These are phyloP conservation scores for Epichloe baconii DNA, from an alignment of 2,329 filamentous ascomycete species.

Conservation along the genomic window DNA sequence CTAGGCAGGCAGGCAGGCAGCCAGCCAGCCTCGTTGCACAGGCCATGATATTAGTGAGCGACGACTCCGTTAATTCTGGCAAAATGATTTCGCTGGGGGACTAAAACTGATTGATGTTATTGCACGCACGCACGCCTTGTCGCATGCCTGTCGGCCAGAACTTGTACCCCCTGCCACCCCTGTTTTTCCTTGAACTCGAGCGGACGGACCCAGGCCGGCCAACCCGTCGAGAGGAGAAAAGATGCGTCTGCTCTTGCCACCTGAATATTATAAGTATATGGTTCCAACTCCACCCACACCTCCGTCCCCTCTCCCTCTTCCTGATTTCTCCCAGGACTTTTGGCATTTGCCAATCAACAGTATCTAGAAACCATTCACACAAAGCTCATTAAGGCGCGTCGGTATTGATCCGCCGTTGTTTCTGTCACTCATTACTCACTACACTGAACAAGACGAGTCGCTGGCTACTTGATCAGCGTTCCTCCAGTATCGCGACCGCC, in stretches of 20 bases:
- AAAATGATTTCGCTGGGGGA: not conserved
- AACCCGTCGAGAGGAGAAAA: not conserved
- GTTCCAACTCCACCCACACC: conserved; percentile 16
- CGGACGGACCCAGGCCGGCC: not conserved
- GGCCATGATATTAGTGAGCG: not conserved
- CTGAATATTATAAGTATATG: conserved; percentile 14
- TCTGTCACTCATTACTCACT: conserved; percentile 10
- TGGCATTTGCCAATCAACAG: conserved; percentile 26
- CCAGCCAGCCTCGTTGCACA: not conserved
- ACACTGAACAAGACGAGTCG: conserved; percentile 6
- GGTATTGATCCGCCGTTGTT: conserved; percentile 14
- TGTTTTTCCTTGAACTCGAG: not conserved
- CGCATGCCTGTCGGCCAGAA: conserved; percentile 13
- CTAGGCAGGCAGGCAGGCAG: not conserved
- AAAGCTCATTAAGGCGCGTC: conserved; percentile 12
- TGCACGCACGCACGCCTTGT: conserved; percentile 7
- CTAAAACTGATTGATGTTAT: not conserved
- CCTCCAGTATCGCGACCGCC: conserved; percentile 14
- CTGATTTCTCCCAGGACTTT: conserved; percentile 18
- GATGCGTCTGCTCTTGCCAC: not conserved
- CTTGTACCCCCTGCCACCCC: conserved; percentile 3
- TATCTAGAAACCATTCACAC: conserved; percentile 5
- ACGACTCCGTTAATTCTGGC: no score
- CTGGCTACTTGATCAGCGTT: conserved; percentile 17
- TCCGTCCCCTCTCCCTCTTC: conserved; percentile 8